Percentiles rank a stretch among this genome's conserved stretches.
phyloP scores from a whole-genome alignment of 176 grass and related monocot genomes.

The Juncus inflexus region DNA sequence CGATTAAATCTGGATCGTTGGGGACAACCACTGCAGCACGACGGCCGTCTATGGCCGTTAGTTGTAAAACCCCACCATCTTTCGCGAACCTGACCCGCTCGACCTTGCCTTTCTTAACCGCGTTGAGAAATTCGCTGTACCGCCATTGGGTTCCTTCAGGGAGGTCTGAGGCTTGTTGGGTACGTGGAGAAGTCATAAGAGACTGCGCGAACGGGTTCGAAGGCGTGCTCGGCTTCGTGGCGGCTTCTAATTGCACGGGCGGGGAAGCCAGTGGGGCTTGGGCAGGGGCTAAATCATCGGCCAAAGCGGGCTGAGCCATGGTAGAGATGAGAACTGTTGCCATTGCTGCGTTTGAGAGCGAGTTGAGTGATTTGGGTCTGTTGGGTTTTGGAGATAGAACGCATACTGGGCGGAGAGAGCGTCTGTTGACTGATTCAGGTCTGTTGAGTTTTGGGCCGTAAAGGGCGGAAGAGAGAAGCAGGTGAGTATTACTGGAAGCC shows the following conservation, averaged over 20 bases:
- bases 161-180: constrained; percentile 40
- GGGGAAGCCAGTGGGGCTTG: neutral
- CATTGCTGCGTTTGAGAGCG: constrained; percentile 33
- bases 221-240: constrained; percentile 36
- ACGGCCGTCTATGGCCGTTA: constrained; percentile 70
- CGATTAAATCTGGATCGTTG: constrained; percentile 90
- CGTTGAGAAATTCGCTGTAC: constrained; percentile 92
- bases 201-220: constrained; percentile 60
- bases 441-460: constrained; percentile 38
- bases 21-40: constrained; percentile 69
- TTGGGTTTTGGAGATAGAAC: constrained; percentile 28
- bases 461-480: constrained; percentile 66
- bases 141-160: constrained; percentile 81
- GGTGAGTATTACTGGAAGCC: constrained; percentile 39
- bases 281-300: constrained; percentile 34
- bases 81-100: constrained; percentile 89
- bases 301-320: constrained; percentile 37
- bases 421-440: constrained; percentile 29
- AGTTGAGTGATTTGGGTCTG: constrained; percentile 31
- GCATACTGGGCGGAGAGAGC: constrained; percentile 26
- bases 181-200: constrained; percentile 63
- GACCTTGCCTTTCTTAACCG: constrained; percentile 85
- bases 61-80: constrained; percentile 70
- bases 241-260: constrained; percentile 43
- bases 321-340: constrained; percentile 38